Base-by-base conservation (phyloP, 1,284 basidiomycete species). In the Sanghuangporus weigelae region DNA sequence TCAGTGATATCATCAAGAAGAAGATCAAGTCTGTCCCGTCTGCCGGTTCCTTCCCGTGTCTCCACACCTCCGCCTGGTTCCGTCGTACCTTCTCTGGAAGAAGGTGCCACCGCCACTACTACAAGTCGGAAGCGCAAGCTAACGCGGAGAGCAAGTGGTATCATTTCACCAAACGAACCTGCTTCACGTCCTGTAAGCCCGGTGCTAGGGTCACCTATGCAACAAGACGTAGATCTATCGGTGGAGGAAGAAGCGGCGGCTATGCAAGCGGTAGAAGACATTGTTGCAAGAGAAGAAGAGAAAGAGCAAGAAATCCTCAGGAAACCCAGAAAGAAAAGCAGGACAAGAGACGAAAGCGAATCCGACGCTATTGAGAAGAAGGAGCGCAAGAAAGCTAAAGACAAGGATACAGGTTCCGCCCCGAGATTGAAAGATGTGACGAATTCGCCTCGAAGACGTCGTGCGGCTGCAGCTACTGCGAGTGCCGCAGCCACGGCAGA, bases 371-470 rank as follows among this genome's bases (percentile, higher is more conserved):
- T 69, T 71, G 55, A 77, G 79, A 40, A 77, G 23, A 55, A 56
- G 31, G 56, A 63, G 19, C 60, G 60, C 35, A 65, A 64, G 59
- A 66, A 64, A 48, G 40, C 42, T 11, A 66, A 78, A 63, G 76
- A 76, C 54, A 69, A 71, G 59, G 70, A 69, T 57, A 73, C 73
- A 60, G 65, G 66, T 46, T 63, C 66, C 12, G 72, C 74, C 64
- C 74, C 75, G 57, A 83, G 78, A 71, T 73, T 88, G 62, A 86
- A 85, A 74, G 86, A 89, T 70, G 83, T 87, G 67, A 87, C 85
- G 35, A 87, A 88, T 71, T 81, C 83, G 10, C 77, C 76, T 35
- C 74, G 73, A 67, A 73, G 71, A 55, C 77, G 74, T 60, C 64
- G 72, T 21, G 69, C 68, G 3, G 70, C 81, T 53, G 73, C 76